These are phyloP conservation scores for Pseudonitzschia pungens DNA, from an alignment of 108 stramenopile genomes.

Conservation along the genomic window DNA sequence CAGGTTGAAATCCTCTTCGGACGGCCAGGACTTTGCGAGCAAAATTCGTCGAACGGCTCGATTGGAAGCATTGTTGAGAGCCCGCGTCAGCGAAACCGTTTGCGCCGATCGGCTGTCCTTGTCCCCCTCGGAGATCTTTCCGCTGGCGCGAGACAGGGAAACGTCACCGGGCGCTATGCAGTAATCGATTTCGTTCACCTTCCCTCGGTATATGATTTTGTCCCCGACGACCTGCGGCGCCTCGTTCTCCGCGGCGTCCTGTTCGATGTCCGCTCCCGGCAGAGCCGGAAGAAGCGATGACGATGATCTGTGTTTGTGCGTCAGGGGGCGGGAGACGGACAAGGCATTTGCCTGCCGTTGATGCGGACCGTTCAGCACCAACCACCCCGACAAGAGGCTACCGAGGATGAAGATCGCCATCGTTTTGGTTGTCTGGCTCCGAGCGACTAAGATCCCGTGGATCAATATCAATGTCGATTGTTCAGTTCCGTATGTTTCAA, in stretches of 20 bases:
- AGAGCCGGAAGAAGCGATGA: conserved; percentile 3
- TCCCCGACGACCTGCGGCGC: conserved; percentile 22
- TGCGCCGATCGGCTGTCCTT: conserved; percentile 23
- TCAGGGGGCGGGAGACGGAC: background rate
- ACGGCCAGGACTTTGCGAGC: conserved; percentile 80
- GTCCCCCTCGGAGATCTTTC: conserved; percentile 10
- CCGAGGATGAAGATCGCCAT: background rate
- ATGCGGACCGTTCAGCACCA: background rate
- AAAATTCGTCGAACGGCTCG: conserved; percentile 78
- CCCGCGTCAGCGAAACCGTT: conserved; percentile 63
- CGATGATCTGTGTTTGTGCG: background rate
- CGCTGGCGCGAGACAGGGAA: conserved; percentile 69
- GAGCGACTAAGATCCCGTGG: no score
- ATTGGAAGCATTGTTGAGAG: conserved; percentile 84
- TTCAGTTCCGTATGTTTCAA: no score
- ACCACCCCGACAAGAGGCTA: background rate
- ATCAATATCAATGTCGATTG: no score
- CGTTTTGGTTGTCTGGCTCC: background rate
- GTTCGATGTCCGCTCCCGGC: conserved; percentile 49
- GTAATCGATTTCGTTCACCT: conserved; percentile 80
- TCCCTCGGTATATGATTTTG: conserved; percentile 34
- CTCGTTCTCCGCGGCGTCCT: conserved; percentile 27
- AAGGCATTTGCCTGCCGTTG: background rate
- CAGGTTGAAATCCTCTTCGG: conserved; percentile 78
- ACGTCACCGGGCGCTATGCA: conserved; percentile 82